Evolutionary conservation across 1,284 basidiomycete species (phyloP).

Genomic region (Somion occarium): DNA sequence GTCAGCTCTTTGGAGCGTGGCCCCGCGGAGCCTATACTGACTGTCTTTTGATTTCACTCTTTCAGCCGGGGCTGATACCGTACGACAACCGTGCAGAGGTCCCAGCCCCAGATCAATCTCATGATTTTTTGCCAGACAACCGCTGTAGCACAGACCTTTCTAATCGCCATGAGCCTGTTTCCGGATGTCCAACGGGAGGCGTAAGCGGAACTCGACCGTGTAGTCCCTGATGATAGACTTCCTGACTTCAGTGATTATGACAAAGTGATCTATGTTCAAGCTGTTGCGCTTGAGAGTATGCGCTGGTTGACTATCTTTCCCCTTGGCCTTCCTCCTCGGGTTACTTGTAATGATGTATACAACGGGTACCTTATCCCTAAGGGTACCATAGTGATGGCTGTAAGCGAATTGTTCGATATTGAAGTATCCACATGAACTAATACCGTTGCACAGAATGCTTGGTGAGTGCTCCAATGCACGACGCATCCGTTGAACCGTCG

Average conservation of each 20-base stretch:
- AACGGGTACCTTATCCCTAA: constrained; percentile 8
- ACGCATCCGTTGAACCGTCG: not conserved
- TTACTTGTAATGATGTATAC: constrained; percentile 7
- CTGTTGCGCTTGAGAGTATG: constrained; percentile 5
- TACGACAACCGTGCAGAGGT: not conserved
- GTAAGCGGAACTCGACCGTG: constrained; percentile 5
- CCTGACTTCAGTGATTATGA: constrained; percentile 1
- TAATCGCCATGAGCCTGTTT: constrained; percentile 6
- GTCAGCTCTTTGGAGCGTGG: not conserved
- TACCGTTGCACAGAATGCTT: not conserved
- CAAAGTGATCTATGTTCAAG: constrained; percentile 5
- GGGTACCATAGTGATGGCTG: constrained; percentile 3
- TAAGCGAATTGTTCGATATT: not conserved
- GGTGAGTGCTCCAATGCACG: not conserved
- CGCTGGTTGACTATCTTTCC: constrained; percentile 7
- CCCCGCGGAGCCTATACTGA: not conserved
- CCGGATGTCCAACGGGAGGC: constrained; percentile 7
- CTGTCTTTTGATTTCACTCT: not conserved
- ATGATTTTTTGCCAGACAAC: not conserved
- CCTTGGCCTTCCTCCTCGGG: constrained; percentile 3
- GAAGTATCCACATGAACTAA: not conserved
- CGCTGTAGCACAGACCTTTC: constrained; percentile 3
- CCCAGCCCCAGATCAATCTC: not conserved
- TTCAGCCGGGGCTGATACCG: constrained; percentile 4
- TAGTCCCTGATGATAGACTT: constrained; percentile 3